A percentile compares a stretch with the other conserved stretches of the same genome.
Evolutionary conservation across 2,329 filamentous ascomycete species (phyloP).

Genomic region (Pyrenochaeta sp.): DNA sequence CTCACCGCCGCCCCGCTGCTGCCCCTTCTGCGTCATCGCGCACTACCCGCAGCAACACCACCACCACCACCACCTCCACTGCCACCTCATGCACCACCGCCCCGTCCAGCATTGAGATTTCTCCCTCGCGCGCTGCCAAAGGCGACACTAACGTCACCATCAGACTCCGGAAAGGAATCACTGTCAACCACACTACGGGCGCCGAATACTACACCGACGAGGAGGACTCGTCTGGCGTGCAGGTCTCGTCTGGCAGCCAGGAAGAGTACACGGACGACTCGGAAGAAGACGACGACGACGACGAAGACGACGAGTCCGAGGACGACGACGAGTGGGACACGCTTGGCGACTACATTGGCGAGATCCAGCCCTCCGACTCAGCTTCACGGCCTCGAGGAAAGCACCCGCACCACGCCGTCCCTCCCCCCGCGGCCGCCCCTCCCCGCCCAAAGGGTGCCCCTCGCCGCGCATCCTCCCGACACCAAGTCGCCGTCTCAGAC

Average conservation of each 20-base stretch:
- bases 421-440: conserved; percentile 38
- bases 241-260: conserved; percentile 41
- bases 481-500: conserved; percentile 40
- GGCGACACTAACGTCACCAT: conserved; percentile 49
- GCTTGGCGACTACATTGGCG: conserved; percentile 46
- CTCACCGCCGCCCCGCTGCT: conserved; percentile 30
- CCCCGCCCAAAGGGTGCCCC: conserved; percentile 48
- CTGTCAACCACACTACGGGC: conserved; percentile 48
- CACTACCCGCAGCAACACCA: conserved; percentile 22
- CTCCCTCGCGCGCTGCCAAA: conserved; percentile 34
- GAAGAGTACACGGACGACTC: conserved; percentile 43
- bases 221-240: conserved; percentile 43
- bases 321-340: conserved; percentile 31
- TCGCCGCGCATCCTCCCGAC: conserved; percentile 48
- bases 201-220: conserved; percentile 44
- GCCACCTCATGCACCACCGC: conserved; percentile 29
- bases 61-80: conserved; percentile 26
- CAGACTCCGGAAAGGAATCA: conserved; percentile 48
- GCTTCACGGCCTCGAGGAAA: conserved; percentile 53
- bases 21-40: conserved; percentile 34
- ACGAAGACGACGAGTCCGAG: conserved; percentile 41
- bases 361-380: conserved; percentile 59
- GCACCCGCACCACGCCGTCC: conserved; percentile 32
- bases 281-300: conserved; percentile 25
- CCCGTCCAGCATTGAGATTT: conserved; percentile 40